A percentile compares a stretch with the other conserved stretches of the same genome.
phyloP scores from a whole-genome alignment of 805 yeast genomes.

The Lipomyces kockii region DNA sequence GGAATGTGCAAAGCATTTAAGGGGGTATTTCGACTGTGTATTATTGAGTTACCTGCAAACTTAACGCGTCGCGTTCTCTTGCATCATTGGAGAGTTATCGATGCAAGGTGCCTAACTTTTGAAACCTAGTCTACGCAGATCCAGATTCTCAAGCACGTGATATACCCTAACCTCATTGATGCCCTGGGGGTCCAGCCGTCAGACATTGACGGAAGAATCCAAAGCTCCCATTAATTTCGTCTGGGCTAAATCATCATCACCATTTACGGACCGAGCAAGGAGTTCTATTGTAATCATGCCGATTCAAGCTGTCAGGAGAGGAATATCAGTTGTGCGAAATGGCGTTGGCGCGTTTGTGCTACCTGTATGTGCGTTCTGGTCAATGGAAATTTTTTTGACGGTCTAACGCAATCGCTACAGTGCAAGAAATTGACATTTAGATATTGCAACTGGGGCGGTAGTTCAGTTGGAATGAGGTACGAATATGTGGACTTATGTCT shows the following conservation, averaged over 20 bases:
- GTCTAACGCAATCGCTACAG: slow-evolving; percentile 31
- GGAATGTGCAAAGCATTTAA: too few relatives aligned
- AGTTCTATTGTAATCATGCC: slow-evolving; percentile 19
- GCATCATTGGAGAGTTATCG: too few relatives aligned
- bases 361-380: slow-evolving; percentile 48
- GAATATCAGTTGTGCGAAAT: slow-evolving; percentile 66
- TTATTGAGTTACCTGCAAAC: too few relatives aligned
- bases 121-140: too few relatives aligned
- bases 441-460: slow-evolving; percentile 96
- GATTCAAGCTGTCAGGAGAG: slow-evolving; percentile 50
- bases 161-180: too few relatives aligned
- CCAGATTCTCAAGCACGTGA: too few relatives aligned
- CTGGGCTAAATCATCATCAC: not conserved
- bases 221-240: not conserved
- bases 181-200: too few relatives aligned
- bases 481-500: slow-evolving; percentile 15
- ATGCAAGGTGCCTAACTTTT: too few relatives aligned
- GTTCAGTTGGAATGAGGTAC: slow-evolving; percentile 74
- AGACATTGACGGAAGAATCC: too few relatives aligned
- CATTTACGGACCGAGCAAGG: not conserved
- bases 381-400: not conserved
- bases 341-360: slow-evolving; percentile 75
- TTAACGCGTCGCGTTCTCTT: too few relatives aligned
- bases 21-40: too few relatives aligned
- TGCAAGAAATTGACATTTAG: slow-evolving; percentile 77